These are phyloP conservation scores for Narthecium ossifragum DNA, from an alignment of 106 monocot genomes.

Conservation along the genomic window DNA sequence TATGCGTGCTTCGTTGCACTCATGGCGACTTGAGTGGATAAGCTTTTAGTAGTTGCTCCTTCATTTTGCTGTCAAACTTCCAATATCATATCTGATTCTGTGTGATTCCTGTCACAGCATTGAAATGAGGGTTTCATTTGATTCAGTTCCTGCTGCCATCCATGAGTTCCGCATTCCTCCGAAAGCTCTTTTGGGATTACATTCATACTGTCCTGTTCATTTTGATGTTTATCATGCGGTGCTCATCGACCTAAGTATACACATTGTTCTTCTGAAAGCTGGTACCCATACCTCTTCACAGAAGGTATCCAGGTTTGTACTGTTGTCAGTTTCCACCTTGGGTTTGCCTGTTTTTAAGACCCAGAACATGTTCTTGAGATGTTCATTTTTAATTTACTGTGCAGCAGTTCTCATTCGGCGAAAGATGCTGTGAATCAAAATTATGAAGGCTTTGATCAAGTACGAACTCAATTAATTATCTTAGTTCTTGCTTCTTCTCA, in stretches of 20 bases:
- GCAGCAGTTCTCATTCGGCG: constrained; percentile 16
- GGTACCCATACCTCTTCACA: constrained; percentile 37
- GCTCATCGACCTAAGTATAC: constrained; percentile 81
- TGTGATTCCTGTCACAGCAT: constrained; percentile 31
- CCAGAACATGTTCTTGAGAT: background rate
- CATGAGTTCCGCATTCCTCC: constrained; percentile 96
- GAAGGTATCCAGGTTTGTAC: constrained; percentile 95
- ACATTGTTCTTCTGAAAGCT: constrained; percentile 67
- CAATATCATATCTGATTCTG: constrained; percentile 5
- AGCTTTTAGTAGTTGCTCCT: too few relatives aligned
- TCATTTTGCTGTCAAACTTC: background rate
- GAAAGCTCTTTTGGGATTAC: constrained; percentile 77
- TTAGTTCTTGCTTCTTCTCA: too few relatives aligned
- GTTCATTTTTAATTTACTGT: constrained; percentile 8
- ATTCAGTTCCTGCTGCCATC: constrained; percentile 46
- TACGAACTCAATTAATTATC: too few relatives aligned
- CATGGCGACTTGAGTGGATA: too few relatives aligned
- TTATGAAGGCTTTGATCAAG: constrained; percentile 30
- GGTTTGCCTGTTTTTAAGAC: background rate
- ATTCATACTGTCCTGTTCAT: constrained; percentile 95
- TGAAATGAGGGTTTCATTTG: constrained; percentile 50
- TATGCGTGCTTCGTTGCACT: background rate
- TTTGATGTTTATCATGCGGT: constrained; percentile 93
- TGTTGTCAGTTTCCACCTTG: constrained; percentile 12
- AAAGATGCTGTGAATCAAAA: constrained; percentile 21